A percentile compares a stretch with the other conserved stretches of the same genome.
Evolutionary conservation across 192 early-diverging fungal species (phyloP).

Genomic region (Coemansia asiatica): DNA sequence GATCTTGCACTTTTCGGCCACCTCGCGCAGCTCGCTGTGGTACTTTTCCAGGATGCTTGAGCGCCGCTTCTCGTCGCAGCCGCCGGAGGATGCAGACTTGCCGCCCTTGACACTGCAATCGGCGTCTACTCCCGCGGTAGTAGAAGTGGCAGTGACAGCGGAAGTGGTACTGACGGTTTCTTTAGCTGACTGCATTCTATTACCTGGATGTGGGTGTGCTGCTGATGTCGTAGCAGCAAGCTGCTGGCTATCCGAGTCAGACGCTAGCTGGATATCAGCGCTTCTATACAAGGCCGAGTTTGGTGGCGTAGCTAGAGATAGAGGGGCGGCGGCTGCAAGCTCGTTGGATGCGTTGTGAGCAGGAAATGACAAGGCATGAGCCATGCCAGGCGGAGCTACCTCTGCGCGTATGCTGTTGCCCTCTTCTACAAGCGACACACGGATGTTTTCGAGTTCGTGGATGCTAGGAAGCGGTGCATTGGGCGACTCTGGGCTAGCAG

Average conservation of each 20-base stretch:
- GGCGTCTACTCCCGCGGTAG: not conserved
- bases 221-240: not conserved
- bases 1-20: slow-evolving; percentile 53
- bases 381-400: not conserved
- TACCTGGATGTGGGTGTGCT: no score
- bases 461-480: slow-evolving; percentile 14
- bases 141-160: not conserved
- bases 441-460: slow-evolving; percentile 37
- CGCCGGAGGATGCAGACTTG: not conserved
- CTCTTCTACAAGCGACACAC: slow-evolving; percentile 15
- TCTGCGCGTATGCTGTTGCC: slow-evolving; percentile 1
- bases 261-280: not conserved
- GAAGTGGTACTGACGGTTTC: no score
- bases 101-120: slow-evolving; percentile 5
- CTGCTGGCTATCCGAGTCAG: not conserved
- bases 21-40: slow-evolving; percentile 42
- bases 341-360: not conserved
- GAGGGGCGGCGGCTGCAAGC: not conserved
- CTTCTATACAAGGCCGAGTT: not conserved
- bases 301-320: slow-evolving; percentile 2
- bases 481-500: not conserved
- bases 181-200: no score
- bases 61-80: slow-evolving; percentile 11
- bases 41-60: slow-evolving; percentile 46
- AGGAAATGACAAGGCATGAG: not conserved